Base-by-base conservation (phyloP, 805 yeast species). In the Suhomyces emberorum region DNA sequence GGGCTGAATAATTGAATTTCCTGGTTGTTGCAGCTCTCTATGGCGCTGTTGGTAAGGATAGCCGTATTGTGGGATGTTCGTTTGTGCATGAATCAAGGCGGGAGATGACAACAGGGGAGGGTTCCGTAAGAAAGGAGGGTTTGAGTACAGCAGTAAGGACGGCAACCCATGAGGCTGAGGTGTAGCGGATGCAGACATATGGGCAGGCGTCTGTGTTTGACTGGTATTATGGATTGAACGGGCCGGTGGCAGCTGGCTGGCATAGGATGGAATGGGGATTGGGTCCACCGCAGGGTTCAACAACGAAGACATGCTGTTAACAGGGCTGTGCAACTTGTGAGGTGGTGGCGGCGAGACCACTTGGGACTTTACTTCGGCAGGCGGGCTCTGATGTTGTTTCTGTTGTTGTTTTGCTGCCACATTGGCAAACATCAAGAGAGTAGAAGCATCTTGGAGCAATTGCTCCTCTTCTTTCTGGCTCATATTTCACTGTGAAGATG, bases 341-440 rank as follows among this genome's bases (percentile, higher is more conserved):
- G 29, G 35, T 3, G 35, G 35, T 17, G 29, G 30, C 4, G 30
- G 24, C 21, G 15, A 34, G 7, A 16, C 28, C 2, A 10, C 20
- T 8, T 10, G 23, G 3, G 31, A 35, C 4, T 24, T 28, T 7
- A 8, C 34, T 4, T 26, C 39, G 22, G 28, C 36, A 5, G 24
- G 32, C 3, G 32, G 39, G 11, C 21, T 26, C 28, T 32, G 45
- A 4, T 37, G 47, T n/a, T 47, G 48, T n/a, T n/a, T n/a, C 19
- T 54, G 59, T 28, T 57, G 65, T 36, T 68, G 73, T 34, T 68
- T 64, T 12, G 74, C 73, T 3, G 74, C 78, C 12, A 69, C 71
- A 46, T 70, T 76, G 16, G 81, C 80, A 51, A 78, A 76, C 81
- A 77, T 72, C 37, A 78, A 60, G 31, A 78, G 58, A 15, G 82